These are phyloP conservation scores for Pholiota molesta DNA, from an alignment of 768 basidiomycete genomes.

Conservation along the genomic window DNA sequence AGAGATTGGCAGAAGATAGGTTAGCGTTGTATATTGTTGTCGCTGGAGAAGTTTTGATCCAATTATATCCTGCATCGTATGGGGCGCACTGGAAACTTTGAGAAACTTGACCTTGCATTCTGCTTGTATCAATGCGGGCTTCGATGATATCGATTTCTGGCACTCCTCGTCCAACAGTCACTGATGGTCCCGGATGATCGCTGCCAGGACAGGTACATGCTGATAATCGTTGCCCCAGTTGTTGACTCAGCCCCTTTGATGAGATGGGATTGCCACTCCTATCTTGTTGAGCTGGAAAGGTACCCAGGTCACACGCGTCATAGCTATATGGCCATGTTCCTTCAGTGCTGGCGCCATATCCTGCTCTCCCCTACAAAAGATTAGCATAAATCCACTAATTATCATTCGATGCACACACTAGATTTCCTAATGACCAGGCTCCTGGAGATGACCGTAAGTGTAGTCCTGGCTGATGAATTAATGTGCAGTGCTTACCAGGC, in stretches of 20 bases:
- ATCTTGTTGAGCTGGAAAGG: slow-evolving; percentile 79
- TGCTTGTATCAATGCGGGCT: slow-evolving; percentile 63
- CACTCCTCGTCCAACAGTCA: slow-evolving; percentile 69
- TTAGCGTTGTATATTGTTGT: slow-evolving; percentile 54
- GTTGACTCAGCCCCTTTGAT: slow-evolving; percentile 68
- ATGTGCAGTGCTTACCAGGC: slow-evolving; percentile 61
- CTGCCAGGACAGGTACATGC: slow-evolving; percentile 86
- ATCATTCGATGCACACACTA: slow-evolving; percentile 37
- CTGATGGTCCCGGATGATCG: slow-evolving; percentile 87
- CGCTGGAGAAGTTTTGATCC: slow-evolving; percentile 53
- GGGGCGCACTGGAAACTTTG: slow-evolving; percentile 85
- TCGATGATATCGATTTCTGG: slow-evolving; percentile 96
- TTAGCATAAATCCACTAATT: background rate
- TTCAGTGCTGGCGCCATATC: slow-evolving; percentile 89
- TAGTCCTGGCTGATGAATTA: background rate
- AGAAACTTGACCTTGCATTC: slow-evolving; percentile 66
- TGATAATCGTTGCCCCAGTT: slow-evolving; percentile 86
- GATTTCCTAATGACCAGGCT: slow-evolving; percentile 80
- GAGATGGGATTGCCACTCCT: slow-evolving; percentile 61
- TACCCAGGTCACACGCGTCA: slow-evolving; percentile 84
- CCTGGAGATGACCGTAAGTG: slow-evolving; percentile 32
- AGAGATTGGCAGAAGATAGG: slow-evolving; percentile 62
- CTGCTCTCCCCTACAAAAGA: slow-evolving; percentile 66
- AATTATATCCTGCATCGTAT: slow-evolving; percentile 71
- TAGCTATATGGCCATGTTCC: slow-evolving; percentile 89